These are phyloP conservation scores for Digitaria exilis DNA, from an alignment of 202 grass and related monocot species.

Conservation along the genomic window DNA sequence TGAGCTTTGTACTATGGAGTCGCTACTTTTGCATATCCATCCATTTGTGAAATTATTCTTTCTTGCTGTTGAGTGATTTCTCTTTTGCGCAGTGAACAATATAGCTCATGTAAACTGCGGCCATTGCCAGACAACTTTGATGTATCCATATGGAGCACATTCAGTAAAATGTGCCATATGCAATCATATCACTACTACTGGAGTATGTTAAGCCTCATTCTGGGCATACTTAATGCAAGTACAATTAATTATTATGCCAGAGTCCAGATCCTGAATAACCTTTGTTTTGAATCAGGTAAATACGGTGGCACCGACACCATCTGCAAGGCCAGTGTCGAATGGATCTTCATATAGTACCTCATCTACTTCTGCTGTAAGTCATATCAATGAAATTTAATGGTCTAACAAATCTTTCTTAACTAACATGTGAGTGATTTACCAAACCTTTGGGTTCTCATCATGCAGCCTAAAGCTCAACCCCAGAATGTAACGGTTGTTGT, in stretches of 20 bases:
- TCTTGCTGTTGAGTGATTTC: slow-evolving; percentile 21
- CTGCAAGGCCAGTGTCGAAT: slow-evolving; percentile 45
- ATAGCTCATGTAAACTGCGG: slow-evolving; percentile 74
- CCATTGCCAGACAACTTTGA: slow-evolving; percentile 65
- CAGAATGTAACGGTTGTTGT: slow-evolving; percentile 94
- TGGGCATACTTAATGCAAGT: slow-evolving; percentile 13
- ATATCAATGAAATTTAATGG: slow-evolving; percentile 3
- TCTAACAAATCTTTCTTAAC: slow-evolving; percentile 17
- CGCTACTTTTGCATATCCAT: slow-evolving; percentile 7
- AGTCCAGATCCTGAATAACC: slow-evolving; percentile 23
- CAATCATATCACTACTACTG: slow-evolving; percentile 75
- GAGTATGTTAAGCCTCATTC: slow-evolving; percentile 48
- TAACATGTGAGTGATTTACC: slow-evolving; percentile 28
- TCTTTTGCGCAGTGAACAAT: slow-evolving; percentile 61
- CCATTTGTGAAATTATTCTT: slow-evolving; percentile 8
- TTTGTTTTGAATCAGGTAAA: slow-evolving; percentile 57
- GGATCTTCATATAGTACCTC: slow-evolving; percentile 43
- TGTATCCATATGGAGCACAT: slow-evolving; percentile 89
- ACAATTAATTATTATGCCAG: not conserved
- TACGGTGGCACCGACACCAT: slow-evolving; percentile 38
- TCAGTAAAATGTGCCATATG: slow-evolving; percentile 96
- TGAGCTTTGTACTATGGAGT: not conserved
- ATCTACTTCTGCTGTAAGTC: slow-evolving; percentile 77
- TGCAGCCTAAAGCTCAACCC: slow-evolving; percentile 60
- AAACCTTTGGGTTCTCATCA: slow-evolving; percentile 26